Evolutionary conservation across 2,329 filamentous ascomycete genomes (phyloP), one percentile per base, ranked within the genome.

Genomic region (Talaromyces albobiverticillius): DNA sequence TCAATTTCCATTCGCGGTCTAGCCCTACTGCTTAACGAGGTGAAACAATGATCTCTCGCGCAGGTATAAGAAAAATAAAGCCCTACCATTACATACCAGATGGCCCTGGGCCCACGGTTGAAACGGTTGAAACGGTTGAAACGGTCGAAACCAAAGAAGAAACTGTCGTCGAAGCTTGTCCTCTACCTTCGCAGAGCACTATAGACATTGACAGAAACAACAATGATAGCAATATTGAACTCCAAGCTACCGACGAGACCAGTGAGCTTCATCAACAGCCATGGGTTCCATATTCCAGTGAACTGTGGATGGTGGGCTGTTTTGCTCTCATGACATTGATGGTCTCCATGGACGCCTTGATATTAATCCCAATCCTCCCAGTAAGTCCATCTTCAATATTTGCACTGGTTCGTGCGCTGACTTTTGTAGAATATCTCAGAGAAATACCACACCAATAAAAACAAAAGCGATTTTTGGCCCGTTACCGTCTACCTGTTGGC

Each of bases 281-380:
- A 6, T 51, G 47, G 53, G 42, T 47, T 23, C 29, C 41, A 13
- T 46, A 22, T 4, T 42, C 32, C 10, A 26, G 29, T 9, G 53
- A 55, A 43, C 31, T 43, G 42, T 47, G 42, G 26, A 55, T 55
- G 53, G 42, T 55, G 9, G 26, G 26, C 2, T 55, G 53, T 38
- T 55, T 55, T 38, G 42, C 43, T 20, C 16, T 51, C 20, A 55
- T 55, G 47, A 42, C 53, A 1, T 36, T 47, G 26, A 46, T 55
- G 53, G 25, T 55, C 13, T 29, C 42, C 29, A 25, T 55, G 29
- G 53, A 55, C 18, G 53, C 40, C 13, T 46, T 51, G 20, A 55
- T 55, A 36, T 16, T 55, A 10, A 34, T 55, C 5, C 48, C 53
- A 14, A 46, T 51, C 47, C 22, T 55, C 4, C 48, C 42, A 18